phyloP scores from a whole-genome alignment of 805 yeast species.

The Suhomyces sp. region DNA sequence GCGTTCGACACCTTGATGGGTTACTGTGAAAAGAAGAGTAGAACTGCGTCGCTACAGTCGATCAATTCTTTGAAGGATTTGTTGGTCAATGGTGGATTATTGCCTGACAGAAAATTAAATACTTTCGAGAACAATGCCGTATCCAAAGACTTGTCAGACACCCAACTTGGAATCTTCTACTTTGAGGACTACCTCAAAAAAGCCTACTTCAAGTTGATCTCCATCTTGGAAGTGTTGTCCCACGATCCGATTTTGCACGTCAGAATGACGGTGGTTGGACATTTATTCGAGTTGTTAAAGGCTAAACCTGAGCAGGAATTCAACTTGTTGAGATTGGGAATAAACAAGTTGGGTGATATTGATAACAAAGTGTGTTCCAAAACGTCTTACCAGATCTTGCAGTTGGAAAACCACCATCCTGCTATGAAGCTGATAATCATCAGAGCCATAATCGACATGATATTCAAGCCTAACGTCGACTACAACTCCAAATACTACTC shows the following conservation, averaged over 20 bases:
- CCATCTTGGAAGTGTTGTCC: slow-evolving; percentile 72
- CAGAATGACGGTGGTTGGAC: slow-evolving; percentile 70
- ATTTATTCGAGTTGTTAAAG: slow-evolving; percentile 74
- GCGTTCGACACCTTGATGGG: slow-evolving; percentile 75
- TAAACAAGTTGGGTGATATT: slow-evolving; percentile 89
- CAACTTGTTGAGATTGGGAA: slow-evolving; percentile 81
- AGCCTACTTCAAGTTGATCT: slow-evolving; percentile 70
- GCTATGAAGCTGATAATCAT: slow-evolving; percentile 86
- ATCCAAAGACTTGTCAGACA: slow-evolving; percentile 38
- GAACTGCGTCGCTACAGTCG: slow-evolving; percentile 90
- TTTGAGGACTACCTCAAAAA: slow-evolving; percentile 89
- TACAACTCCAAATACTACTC: slow-evolving; percentile 89
- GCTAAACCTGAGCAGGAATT: slow-evolving; percentile 96
- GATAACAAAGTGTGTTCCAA: slow-evolving; percentile 89
- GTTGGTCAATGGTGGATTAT: slow-evolving; percentile 76
- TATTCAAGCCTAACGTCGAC: slow-evolving; percentile 67
- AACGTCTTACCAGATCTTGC: slow-evolving; percentile 75
- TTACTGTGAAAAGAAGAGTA: slow-evolving; percentile 85
- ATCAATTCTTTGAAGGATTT: slow-evolving; percentile 88
- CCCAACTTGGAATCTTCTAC: slow-evolving; percentile 67
- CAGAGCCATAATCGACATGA: slow-evolving; percentile 75
- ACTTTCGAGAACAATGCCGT: slow-evolving; percentile 73
- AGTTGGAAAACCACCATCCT: slow-evolving; percentile 87
- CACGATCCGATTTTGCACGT: slow-evolving; percentile 91
- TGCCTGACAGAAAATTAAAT: slow-evolving; percentile 80